Evolutionary conservation across 345 rosid species (phyloP).

Genomic region (Dipteronia dyeriana): DNA sequence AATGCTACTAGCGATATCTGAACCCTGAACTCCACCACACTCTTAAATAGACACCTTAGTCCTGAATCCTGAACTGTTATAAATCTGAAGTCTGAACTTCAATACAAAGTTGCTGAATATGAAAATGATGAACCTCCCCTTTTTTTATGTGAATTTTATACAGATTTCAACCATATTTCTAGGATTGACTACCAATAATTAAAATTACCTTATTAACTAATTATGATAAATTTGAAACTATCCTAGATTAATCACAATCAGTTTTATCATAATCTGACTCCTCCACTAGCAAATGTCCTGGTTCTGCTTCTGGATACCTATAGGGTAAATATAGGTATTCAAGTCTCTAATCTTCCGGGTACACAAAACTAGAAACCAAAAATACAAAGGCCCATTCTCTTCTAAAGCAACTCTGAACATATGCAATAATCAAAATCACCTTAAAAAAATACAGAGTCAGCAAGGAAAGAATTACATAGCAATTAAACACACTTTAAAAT

Average conservation of each 20-base stretch:
- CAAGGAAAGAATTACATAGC: neutral
- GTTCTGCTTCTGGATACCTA: neutral
- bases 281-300: too few species aligned
- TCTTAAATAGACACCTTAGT: too few species aligned
- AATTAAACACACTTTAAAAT: neutral
- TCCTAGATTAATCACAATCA: neutral
- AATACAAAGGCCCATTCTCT: neutral
- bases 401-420: neutral
- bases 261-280: neutral
- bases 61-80: neutral
- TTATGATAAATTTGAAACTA: neutral
- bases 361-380: neutral
- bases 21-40: too few species aligned
- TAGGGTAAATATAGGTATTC: neutral
- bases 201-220: too few species aligned
- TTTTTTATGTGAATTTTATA: too few species aligned
- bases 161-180: too few species aligned
- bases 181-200: too few species aligned
- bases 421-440: neutral
- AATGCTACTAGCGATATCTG: too few species aligned
- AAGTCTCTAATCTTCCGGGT: neutral
- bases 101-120: neutral
- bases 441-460: neutral
- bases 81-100: neutral
- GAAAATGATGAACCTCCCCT: neutral